Evolutionary conservation across 1,139 yeast species (phyloP).

Genomic region (Yamadazyma kanchanaburiensis): DNA sequence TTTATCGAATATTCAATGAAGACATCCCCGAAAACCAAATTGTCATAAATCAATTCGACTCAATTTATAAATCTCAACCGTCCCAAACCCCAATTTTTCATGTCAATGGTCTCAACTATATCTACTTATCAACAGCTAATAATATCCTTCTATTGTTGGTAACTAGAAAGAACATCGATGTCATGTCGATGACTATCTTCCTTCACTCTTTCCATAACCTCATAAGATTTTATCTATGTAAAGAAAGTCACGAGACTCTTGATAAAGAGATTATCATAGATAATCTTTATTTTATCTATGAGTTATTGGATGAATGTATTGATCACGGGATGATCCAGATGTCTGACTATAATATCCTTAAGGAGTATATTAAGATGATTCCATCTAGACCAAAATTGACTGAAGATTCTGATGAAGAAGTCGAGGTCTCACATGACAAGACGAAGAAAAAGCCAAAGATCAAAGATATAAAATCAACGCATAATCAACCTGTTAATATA

Average conservation of each 20-base stretch:
- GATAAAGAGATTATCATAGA: conserved; percentile 36
- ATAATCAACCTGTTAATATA: conserved; percentile 36
- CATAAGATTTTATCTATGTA: conserved; percentile 28
- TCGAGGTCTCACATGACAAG: conserved; percentile 5
- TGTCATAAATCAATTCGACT: conserved; percentile 27
- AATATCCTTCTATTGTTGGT: conserved; percentile 32
- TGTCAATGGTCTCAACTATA: conserved; percentile 27
- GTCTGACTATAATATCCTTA: conserved; percentile 42
- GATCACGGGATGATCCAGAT: conserved; percentile 43
- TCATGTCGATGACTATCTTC: conserved; percentile 41
- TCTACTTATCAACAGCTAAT: conserved; percentile 27
- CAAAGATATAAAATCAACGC: conserved; percentile 31
- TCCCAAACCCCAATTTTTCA: conserved; percentile 29
- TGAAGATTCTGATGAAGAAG: conserved; percentile 8
- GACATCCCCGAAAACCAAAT: conserved; percentile 24
- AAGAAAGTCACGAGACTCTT: conserved; percentile 6
- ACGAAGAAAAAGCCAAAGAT: conserved; percentile 7
- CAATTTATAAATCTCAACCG: conserved; percentile 16
- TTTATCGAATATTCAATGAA: conserved; percentile 35
- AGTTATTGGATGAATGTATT: conserved; percentile 44
- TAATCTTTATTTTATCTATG: conserved; percentile 37
- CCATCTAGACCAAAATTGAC: conserved; percentile 26
- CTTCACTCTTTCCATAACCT: conserved; percentile 31
- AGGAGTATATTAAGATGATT: conserved; percentile 43
- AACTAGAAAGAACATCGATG: conserved; percentile 30